phyloP scores from a whole-genome alignment of 2,329 filamentous ascomycete species.

The Neofusicoccum parvum region DNA sequence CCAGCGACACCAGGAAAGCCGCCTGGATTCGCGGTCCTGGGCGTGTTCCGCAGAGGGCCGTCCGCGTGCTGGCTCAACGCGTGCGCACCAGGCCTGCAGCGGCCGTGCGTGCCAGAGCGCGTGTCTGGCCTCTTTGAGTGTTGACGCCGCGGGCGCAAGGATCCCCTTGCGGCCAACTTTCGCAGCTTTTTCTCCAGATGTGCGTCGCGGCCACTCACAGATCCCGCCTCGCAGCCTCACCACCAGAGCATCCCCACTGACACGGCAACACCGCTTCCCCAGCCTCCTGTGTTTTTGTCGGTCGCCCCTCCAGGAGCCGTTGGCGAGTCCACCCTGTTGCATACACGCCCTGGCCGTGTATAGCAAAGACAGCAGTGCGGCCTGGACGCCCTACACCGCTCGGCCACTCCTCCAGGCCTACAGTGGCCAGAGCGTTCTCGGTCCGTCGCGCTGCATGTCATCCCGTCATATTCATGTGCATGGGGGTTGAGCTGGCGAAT shows the following conservation, averaged over 20 bases:
- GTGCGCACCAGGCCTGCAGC: neutral
- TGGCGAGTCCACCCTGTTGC: slow-evolving; percentile 2
- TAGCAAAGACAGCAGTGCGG: neutral
- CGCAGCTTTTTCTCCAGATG: slow-evolving; percentile 4
- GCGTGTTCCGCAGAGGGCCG: neutral
- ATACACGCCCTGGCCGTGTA: neutral
- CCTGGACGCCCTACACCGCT: neutral
- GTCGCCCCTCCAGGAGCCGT: neutral
- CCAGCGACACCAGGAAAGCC: neutral
- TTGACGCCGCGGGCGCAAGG: neutral
- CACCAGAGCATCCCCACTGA: neutral
- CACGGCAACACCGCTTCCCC: neutral
- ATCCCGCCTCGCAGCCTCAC: neutral
- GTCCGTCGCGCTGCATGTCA: slow-evolving; percentile 1
- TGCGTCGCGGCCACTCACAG: neutral
- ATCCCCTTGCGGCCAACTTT: neutral
- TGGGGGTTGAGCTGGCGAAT: neutral
- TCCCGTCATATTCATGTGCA: neutral
- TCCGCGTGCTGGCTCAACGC: neutral
- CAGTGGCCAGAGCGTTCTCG: slow-evolving; percentile 4
- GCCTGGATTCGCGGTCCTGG: neutral
- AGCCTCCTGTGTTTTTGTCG: neutral
- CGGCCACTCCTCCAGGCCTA: neutral
- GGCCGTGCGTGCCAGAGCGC: slow-evolving; percentile 4
- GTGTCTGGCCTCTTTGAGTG: neutral